A percentile compares a stretch with the other conserved stretches of the same genome.
Conservation (phyloP, 768 basidiomycete genomes). For the Phlegmacium glaucopus region DNA sequence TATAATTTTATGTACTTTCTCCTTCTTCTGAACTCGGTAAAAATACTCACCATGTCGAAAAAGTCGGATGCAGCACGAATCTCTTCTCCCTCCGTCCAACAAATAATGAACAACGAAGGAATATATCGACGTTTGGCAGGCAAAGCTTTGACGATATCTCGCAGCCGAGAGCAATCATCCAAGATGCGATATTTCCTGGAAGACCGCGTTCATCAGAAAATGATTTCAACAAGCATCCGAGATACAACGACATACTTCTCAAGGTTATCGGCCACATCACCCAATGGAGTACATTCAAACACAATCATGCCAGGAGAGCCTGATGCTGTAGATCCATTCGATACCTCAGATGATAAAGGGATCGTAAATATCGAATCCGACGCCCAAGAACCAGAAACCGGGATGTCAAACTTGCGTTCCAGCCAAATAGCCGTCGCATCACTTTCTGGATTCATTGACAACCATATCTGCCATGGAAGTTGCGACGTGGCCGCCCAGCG, state of each 20-base stretch:
- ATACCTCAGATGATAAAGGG: slow-evolving; percentile 31
- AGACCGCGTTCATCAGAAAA: slow-evolving; percentile 1
- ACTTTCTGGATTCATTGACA: slow-evolving; percentile 70
- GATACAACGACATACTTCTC: slow-evolving; percentile 47
- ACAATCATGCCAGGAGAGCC: slow-evolving; percentile 65
- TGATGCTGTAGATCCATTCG: slow-evolving; percentile 12
- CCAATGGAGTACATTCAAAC: slow-evolving; percentile 73
- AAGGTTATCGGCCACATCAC: slow-evolving; percentile 58
- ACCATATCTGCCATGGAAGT: slow-evolving; percentile 61
- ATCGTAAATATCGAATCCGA: slow-evolving; percentile 61
- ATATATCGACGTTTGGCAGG: slow-evolving; percentile 55
- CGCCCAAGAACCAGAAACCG: slow-evolving; percentile 59
- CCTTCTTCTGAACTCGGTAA: background rate
- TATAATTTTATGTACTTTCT: background rate
- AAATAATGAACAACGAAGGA: slow-evolving; percentile 59
- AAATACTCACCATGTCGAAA: slow-evolving; percentile 50
- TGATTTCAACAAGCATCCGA: background rate
- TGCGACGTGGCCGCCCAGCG: slow-evolving; percentile 27
- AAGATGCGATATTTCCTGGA: slow-evolving; percentile 65
- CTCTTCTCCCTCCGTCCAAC: slow-evolving; percentile 51
- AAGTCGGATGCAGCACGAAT: slow-evolving; percentile 45
- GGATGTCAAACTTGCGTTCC: slow-evolving; percentile 71
- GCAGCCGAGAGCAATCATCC: slow-evolving; percentile 69
- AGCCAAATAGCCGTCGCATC: slow-evolving; percentile 81
- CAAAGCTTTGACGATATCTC: slow-evolving; percentile 56